A percentile compares a stretch with the other conserved stretches of the same genome.
Conservation (phyloP, 139 green algal species). For the Parachlorella kessleri region DNA sequence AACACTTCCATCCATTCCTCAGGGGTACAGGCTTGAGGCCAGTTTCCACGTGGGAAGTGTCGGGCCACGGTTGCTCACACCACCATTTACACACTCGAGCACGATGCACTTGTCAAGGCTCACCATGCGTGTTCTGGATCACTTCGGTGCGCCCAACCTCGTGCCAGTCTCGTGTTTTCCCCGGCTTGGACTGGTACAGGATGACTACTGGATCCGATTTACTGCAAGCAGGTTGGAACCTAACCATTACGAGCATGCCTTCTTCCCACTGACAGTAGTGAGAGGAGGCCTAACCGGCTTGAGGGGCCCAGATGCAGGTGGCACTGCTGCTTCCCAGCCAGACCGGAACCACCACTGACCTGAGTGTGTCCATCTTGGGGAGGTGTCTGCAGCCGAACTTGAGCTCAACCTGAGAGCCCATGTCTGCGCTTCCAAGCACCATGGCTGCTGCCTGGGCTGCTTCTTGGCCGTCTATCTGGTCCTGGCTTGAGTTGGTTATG, state of each 20-base stretch:
- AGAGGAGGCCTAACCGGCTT: neutral
- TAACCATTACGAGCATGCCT: neutral
- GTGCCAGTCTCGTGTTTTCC: neutral
- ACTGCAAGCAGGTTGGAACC: neutral
- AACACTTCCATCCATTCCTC: neutral
- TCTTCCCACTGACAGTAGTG: neutral
- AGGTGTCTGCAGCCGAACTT: neutral
- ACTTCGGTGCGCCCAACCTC: neutral
- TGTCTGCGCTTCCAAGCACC: neutral
- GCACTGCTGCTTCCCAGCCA: neutral
- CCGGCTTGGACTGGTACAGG: neutral
- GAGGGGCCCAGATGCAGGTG: slow-evolving; percentile 15
- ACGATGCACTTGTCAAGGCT: too few species aligned
- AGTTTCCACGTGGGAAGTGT: neutral
- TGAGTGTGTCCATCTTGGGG: neutral
- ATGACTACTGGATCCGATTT: neutral
- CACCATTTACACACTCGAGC: neutral
- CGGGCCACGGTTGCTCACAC: neutral
- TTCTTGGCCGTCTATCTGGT: neutral
- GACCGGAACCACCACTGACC: neutral
- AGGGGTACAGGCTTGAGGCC: neutral
- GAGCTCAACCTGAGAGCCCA: neutral
- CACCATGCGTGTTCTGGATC: neutral
- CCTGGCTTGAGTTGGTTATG: neutral
- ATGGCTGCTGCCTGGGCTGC: neutral